These are phyloP conservation scores for Camellia oleifera DNA, from an alignment of 179 eudicot genomes.

Conservation along the genomic window DNA sequence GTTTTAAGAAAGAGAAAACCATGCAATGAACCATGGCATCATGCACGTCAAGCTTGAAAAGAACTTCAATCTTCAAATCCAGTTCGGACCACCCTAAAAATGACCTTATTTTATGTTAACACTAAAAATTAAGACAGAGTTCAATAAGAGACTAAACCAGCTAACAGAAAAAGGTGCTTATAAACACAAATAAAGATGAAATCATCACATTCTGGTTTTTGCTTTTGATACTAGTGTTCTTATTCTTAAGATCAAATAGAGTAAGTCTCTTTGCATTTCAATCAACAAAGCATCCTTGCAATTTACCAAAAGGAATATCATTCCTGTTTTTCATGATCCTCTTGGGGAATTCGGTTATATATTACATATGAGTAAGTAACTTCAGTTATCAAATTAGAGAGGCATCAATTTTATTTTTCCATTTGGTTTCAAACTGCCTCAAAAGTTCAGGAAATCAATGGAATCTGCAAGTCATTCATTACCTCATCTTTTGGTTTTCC, in stretches of 20 bases:
- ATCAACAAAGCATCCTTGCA: too few species aligned
- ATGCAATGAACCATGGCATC: not conserved
- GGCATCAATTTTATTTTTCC: not conserved
- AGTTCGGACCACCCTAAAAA: not conserved
- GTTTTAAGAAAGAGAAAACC: not conserved
- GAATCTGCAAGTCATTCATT: conserved; percentile 11
- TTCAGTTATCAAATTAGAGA: not conserved
- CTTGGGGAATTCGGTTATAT: not conserved
- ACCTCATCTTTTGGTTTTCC: conserved; percentile 96
- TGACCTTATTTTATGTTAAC: not conserved
- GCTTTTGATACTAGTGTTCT: too few species aligned
- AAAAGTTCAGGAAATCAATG: not conserved
- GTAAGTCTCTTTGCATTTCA: too few species aligned
- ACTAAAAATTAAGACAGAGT: conserved; percentile 1
- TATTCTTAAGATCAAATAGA: too few species aligned
- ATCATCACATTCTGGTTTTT: too few species aligned
- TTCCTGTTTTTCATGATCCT: too few species aligned
- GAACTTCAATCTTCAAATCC: not conserved
- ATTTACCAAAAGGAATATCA: too few species aligned
- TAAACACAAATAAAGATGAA: too few species aligned
- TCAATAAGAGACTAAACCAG: conserved; percentile 1
- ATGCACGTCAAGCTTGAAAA: not conserved
- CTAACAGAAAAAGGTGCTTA: not conserved
- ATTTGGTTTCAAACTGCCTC: not conserved
- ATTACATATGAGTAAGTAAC: not conserved